Evolutionary conservation across 371 early-diverging fungal genomes (phyloP), one percentile per base, ranked within the genome.

Genomic region (Apophysomyces trapeziformis): DNA sequence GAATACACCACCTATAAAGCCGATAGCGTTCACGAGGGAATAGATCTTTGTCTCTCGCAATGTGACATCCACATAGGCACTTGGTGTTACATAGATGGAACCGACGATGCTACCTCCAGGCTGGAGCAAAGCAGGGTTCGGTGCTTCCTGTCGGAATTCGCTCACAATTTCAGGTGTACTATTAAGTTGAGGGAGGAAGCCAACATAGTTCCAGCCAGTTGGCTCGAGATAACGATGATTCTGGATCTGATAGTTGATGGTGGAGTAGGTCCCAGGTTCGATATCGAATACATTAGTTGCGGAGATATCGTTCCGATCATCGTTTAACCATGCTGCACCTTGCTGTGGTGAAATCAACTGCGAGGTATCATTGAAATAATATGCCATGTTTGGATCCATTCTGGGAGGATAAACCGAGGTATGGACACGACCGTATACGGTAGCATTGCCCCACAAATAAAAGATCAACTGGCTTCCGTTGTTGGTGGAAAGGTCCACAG

Each of bases 1-100:
- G 32, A 73, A 70, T 0, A 78, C 67, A 63, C 79, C 79, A 67
- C 79, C 79, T 1, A 68, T 58, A 8, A 70, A 70, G 5, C 74
- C 79, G 37, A 74, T 54, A 0, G 69, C 76, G 12, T 65, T 72
- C 0, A 78, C 18, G 0, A 78, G 61, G 2, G 74, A 59, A 18
- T 64, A 76, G 3, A 70, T 68, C 46, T 69, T 70, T 43, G 72
- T 71, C 21, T 78, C 76, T 0, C 37, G 60, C 13, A 60, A 21
- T 6, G 47, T 57, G 3, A 61, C 60, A 4, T 39, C 41, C 5
- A 50, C 35, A 18, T 64, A 75, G 0, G 43, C 57, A 0, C n/a
- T 50, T 16, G 75, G 75, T 5, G 45, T 47, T 7, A 75, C 46
- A 5, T 54, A 63, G 18, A 73, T n/a, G 18, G 35, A 46, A 14